A percentile compares a stretch with the other conserved stretches of the same genome.
phyloP scores from a whole-genome alignment of 1,139 yeast species.

The Debaryomycetaceae sp. region DNA sequence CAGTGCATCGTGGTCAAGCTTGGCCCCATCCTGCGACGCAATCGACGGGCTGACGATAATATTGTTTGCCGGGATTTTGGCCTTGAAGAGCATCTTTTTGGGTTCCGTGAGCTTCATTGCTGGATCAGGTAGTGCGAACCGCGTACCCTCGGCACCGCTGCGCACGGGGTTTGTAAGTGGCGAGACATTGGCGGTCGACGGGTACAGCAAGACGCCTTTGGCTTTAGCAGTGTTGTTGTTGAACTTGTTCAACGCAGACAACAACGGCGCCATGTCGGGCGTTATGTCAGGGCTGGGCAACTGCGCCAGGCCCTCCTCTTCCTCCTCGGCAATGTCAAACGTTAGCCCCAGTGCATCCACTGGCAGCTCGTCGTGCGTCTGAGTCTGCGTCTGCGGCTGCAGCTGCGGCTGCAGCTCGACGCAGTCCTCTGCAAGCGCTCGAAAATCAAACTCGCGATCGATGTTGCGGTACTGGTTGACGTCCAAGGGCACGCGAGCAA shows the following conservation, averaged over 20 bases:
- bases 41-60: constrained; percentile 10
- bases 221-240: constrained; percentile 7
- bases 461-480: constrained; percentile 57
- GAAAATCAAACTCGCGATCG: constrained; percentile 52
- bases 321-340: constrained; percentile 14
- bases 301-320: constrained; percentile 15
- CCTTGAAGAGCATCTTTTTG: constrained; percentile 23
- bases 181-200: constrained; percentile 18
- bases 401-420: background rate
- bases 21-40: constrained; percentile 10
- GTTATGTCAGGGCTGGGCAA: constrained; percentile 43
- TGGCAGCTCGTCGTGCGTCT: background rate
- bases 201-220: constrained; percentile 8
- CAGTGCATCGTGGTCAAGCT: constrained; percentile 35
- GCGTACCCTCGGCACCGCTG: constrained; percentile 8
- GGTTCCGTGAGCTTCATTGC: constrained; percentile 25
- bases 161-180: constrained; percentile 22
- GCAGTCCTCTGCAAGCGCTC: constrained; percentile 13
- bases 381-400: constrained; percentile 3
- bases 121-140: constrained; percentile 39
- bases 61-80: constrained; percentile 20
- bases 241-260: constrained; percentile 26
- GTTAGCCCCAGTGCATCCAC: constrained; percentile 5
- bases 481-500: constrained; percentile 50
- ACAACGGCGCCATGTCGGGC: constrained; percentile 39